These are phyloP conservation scores for Plasmodium vinckei DNA, from an alignment of 169 alveolate genomes.

Conservation along the genomic window DNA sequence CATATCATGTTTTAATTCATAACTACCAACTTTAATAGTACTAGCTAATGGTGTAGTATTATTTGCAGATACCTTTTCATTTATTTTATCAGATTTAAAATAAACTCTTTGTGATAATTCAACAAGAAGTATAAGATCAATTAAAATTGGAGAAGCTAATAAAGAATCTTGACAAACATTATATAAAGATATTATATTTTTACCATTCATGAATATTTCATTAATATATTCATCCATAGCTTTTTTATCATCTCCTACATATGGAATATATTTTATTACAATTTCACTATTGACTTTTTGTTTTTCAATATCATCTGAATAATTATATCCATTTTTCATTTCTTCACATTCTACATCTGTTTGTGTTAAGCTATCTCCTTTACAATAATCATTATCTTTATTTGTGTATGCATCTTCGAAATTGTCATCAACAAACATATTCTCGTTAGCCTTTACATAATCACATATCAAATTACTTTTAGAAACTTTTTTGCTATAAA, in stretches of 20 bases:
- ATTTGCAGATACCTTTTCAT: not conserved
- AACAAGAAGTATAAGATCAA: constrained; percentile 89
- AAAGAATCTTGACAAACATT: constrained; percentile 93
- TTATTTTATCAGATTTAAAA: constrained; percentile 10
- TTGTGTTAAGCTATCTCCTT: constrained; percentile 40
- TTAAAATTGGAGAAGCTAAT: constrained; percentile 92
- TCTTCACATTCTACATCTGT: constrained; percentile 4
- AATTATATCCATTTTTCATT: constrained; percentile 14
- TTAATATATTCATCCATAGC: constrained; percentile 94
- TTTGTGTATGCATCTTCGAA: constrained; percentile 8
- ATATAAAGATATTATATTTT: constrained; percentile 88
- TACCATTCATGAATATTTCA: constrained; percentile 91
- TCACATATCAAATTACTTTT: constrained; percentile 92
- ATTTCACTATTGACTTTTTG: constrained; percentile 79
- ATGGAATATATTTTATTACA: constrained; percentile 92
- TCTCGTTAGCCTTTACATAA: constrained; percentile 87
- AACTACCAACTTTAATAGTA: constrained; percentile 34
- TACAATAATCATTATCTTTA: constrained; percentile 86
- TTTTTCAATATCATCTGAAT: constrained; percentile 43
- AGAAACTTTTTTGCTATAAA: constrained; percentile 90
- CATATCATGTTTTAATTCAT: constrained; percentile 18
- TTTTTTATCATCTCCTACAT: constrained; percentile 93
- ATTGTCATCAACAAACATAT: constrained; percentile 83
- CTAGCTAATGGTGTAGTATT: not conserved
- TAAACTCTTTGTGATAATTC: constrained; percentile 81